Evolutionary conservation across 1,139 yeast species (phyloP), one percentile per base, ranked within the genome.

Genomic region (Pichia sp.): DNA sequence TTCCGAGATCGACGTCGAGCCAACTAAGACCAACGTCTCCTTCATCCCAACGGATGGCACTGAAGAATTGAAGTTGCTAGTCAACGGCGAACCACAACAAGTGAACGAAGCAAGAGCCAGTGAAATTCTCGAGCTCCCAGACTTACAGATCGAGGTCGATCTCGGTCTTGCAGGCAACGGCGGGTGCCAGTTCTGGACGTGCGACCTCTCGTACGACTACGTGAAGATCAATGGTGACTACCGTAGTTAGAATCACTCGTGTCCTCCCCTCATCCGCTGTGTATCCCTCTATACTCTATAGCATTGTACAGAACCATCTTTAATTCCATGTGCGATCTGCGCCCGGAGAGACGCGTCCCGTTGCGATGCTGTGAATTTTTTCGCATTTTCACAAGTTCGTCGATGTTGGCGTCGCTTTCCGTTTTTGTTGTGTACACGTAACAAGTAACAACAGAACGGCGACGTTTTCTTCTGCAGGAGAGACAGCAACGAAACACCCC

Each of bases 171-270:
- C 88, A 19, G 80, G 79, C 4, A 85, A 81, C 22, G 68, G 69
- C 36, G 60, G 63, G 14, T 82, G 94, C 29, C 72, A 71, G 39
- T 84, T 82, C 67, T 91, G 97, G 97, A 91, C 98, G 4, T 91
- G 98, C 62, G 99, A 91, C 58, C 65, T 93, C 46, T 67, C 91
- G 18, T 96, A 91, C 53, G 98, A 91, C 52, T 91, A 88, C 50
- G 91, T 91, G 25, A 82, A 94, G 20, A 88, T 88, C 52, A 88
- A 88, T 53, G 96, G 96, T 36, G 96, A 87, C 55, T 88, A 88
- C 62, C 69, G 96, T 53, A 31, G 36, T 18, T 39, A 23, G n/a
- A n/a, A 4, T 33, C 33, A 37, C 16, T 37, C 2, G n/a, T n/a
- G n/a, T n/a, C n/a, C n/a, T n/a, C n/a, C n/a, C n/a, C n/a, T n/a